Evolutionary conservation across 2,329 filamentous ascomycete species (phyloP), one percentile per base, ranked within the genome.

Genomic region (Paracoccidioides lutzii): DNA sequence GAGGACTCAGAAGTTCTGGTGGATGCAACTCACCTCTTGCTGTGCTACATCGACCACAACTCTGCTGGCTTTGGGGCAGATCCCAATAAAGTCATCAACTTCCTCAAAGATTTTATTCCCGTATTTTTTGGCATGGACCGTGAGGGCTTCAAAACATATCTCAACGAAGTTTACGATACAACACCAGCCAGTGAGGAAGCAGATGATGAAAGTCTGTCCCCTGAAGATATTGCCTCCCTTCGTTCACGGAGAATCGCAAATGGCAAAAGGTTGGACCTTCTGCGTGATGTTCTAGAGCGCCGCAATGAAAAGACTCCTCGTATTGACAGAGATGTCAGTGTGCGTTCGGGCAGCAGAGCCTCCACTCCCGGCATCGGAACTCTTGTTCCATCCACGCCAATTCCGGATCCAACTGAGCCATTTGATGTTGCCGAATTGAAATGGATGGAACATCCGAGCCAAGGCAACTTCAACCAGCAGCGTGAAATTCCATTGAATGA

Each of bases 281-380:
- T 97, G 42, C 85, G 90, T 62, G 88, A 89, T 58, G 88, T 95
- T 44, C 81, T 98, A 38, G 90, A 95, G 65, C 87, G 79, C 55
- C 72, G 87, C 58, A 85, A 84, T 62, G 84, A 86, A 57, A 86
- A 84, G 69, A 80, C 81, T 61, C 78, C 81, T 30, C 81, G 85
- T 43, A 80, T 78, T 49, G 84, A 89, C 54, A 90, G 93, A 65
- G 88, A 93, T 60, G 87, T 85, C 59, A 91, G 86, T 63, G 76
- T 81, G n/a, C 81, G 81, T 1, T 84, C 86, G 30, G 84, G 81
- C 12, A 95, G 88, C 73, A 89, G 94, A 65, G 90, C 93, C 63
- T 90, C 87, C 0, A 95, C 90, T 0, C 91, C 93, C 0, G 90
- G 94, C 64, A 81, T 84, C 28, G 81, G 77, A n/a, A 90, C 64